phyloP scores from a whole-genome alignment of 352 stramenopile genomes.

The Albugo candida region DNA sequence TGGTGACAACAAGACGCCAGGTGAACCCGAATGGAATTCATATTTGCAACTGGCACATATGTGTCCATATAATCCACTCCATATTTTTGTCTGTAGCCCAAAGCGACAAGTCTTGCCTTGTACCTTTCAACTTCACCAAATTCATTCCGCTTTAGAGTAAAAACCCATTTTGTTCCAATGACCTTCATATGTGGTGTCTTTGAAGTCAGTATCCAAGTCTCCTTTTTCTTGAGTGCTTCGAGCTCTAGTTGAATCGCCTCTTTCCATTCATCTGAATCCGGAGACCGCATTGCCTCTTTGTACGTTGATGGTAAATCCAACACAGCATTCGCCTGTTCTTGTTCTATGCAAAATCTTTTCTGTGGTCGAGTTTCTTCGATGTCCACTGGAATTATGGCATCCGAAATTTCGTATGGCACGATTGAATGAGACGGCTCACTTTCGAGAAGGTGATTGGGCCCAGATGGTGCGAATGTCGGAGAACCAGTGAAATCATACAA shows the following conservation, averaged over 20 bases:
- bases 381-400: too few species aligned
- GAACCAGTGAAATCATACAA: too few species aligned
- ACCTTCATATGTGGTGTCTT: conserved; percentile 1
- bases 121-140: conserved; percentile 6
- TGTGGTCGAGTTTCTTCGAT: too few species aligned
- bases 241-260: conserved; percentile 5
- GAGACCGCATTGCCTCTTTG: background rate
- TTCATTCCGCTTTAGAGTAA: conserved; percentile 4
- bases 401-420: too few species aligned
- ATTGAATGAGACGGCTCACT: too few species aligned
- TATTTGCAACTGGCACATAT: conserved; percentile 12
- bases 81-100: conserved; percentile 10
- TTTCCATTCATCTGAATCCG: conserved; percentile 1
- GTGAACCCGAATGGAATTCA: conserved; percentile 10
- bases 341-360: too few species aligned
- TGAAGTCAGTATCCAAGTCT: conserved; percentile 7
- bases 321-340: background rate
- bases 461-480: too few species aligned
- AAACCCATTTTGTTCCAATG: conserved; percentile 6
- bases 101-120: conserved; percentile 13
- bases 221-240: conserved; percentile 3
- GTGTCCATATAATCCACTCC: conserved; percentile 11
- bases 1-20: conserved; percentile 9
- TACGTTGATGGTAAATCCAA: background rate
- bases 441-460: too few species aligned